A percentile compares a stretch with the other conserved stretches of the same genome.
Conservation (phyloP, 2,329 filamentous ascomycete genomes). For the Alternaria gaisen region DNA sequence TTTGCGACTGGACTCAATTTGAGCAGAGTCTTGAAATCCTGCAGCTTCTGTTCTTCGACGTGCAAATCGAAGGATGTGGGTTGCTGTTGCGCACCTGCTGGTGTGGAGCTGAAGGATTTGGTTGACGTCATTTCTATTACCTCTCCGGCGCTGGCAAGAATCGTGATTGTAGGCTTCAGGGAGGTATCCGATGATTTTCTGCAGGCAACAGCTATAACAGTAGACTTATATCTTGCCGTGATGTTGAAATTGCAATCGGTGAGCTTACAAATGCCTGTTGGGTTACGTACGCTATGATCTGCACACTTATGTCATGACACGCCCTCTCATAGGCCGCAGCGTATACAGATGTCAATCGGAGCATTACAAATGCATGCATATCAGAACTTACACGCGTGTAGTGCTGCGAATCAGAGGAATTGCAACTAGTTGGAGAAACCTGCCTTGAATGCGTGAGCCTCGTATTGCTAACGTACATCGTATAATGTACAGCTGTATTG, state of each 20-base stretch:
- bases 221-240: neutral
- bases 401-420: neutral
- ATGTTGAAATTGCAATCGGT: neutral
- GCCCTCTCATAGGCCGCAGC: neutral
- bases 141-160: neutral
- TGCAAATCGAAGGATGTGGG: conserved; percentile 37
- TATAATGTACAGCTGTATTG: neutral
- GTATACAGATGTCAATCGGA: neutral
- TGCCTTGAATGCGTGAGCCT: neutral
- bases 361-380: conserved; percentile 3
- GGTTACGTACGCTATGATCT: conserved; percentile 4
- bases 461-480: neutral
- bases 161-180: neutral
- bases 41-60: conserved; percentile 38
- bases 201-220: neutral
- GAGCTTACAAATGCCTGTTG: conserved; percentile 12
- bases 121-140: conserved; percentile 25
- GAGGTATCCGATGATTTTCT: too few relatives aligned
- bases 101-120: conserved; percentile 27
- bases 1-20: conserved; percentile 42
- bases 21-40: conserved; percentile 42
- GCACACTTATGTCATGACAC: conserved; percentile 1
- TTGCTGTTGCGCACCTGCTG: conserved; percentile 24
- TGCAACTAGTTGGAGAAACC: neutral
- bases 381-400: neutral